phyloP scores from a whole-genome alignment of 2,329 filamentous ascomycete species.

The Colletotrichum karsti region DNA sequence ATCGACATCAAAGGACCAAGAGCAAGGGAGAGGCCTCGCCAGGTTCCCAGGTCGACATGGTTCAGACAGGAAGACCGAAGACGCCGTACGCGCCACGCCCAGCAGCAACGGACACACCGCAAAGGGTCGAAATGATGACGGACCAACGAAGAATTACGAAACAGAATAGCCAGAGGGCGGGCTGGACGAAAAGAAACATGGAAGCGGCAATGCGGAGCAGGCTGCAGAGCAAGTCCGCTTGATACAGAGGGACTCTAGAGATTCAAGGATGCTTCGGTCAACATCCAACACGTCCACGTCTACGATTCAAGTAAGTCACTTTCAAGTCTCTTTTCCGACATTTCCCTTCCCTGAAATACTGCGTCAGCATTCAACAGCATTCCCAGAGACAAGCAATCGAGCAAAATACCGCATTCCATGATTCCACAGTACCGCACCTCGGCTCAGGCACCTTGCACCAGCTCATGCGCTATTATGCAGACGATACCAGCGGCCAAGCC shows the following conservation, averaged over 20 bases:
- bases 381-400: background rate
- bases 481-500: background rate
- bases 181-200: background rate
- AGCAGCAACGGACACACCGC: background rate
- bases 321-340: background rate
- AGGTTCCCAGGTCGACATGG: background rate
- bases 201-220: conserved; percentile 2
- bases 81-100: background rate
- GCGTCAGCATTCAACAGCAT: too few relatives aligned
- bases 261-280: background rate
- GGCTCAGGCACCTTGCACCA: background rate
- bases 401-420: conserved; percentile 1
- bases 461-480: background rate
- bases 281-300: background rate
- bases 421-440: too few relatives aligned
- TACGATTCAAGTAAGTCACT: background rate
- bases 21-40: background rate
- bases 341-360: too few relatives aligned
- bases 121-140: background rate
- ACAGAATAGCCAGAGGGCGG: background rate
- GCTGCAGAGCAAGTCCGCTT: background rate
- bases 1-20: background rate
- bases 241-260: background rate
- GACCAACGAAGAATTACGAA: background rate
- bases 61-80: background rate